Evolutionary conservation across 768 basidiomycete genomes (phyloP).

Genomic region (Tylopilus cervinicoccineus): DNA sequence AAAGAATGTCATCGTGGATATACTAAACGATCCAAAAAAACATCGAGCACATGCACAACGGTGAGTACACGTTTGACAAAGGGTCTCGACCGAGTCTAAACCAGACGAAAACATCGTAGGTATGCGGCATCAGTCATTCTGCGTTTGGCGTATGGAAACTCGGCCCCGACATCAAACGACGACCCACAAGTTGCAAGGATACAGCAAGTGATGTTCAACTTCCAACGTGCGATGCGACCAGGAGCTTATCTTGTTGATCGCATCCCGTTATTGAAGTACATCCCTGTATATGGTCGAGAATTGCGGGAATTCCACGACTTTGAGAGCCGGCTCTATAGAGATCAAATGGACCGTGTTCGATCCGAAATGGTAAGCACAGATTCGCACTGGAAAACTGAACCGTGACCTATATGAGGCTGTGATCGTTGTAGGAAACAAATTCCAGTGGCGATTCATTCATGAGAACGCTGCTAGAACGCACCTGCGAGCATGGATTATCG

Average conservation of each 20-base stretch:
- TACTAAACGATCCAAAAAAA: slow-evolving; percentile 29
- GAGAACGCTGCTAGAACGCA: slow-evolving; percentile 47
- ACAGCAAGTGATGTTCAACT: slow-evolving; percentile 17
- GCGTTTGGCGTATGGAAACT: slow-evolving; percentile 24
- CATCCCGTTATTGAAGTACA: slow-evolving; percentile 33
- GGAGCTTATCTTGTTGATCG: slow-evolving; percentile 35
- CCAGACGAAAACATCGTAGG: slow-evolving; percentile 10
- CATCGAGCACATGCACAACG: slow-evolving; percentile 44
- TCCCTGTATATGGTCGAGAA: slow-evolving; percentile 56
- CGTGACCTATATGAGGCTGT: background rate
- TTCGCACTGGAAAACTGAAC: background rate
- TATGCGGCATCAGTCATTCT: slow-evolving; percentile 23
- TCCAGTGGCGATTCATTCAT: slow-evolving; percentile 37
- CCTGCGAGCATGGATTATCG: slow-evolving; percentile 42
- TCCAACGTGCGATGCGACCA: slow-evolving; percentile 27
- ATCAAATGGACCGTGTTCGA: slow-evolving; percentile 44
- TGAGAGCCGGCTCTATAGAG: slow-evolving; percentile 47
- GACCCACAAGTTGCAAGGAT: slow-evolving; percentile 21
- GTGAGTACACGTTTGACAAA: slow-evolving; percentile 27
- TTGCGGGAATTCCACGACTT: slow-evolving; percentile 48
- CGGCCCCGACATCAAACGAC: slow-evolving; percentile 16
- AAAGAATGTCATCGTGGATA: slow-evolving; percentile 22
- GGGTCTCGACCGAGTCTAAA: background rate
- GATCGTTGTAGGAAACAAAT: slow-evolving; percentile 6
- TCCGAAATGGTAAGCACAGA: slow-evolving; percentile 35